Evolutionary conservation across 495 filamentous ascomycete genomes (phyloP), one percentile per base, ranked within the genome.

Genomic region (Pyronema omphalodes): DNA sequence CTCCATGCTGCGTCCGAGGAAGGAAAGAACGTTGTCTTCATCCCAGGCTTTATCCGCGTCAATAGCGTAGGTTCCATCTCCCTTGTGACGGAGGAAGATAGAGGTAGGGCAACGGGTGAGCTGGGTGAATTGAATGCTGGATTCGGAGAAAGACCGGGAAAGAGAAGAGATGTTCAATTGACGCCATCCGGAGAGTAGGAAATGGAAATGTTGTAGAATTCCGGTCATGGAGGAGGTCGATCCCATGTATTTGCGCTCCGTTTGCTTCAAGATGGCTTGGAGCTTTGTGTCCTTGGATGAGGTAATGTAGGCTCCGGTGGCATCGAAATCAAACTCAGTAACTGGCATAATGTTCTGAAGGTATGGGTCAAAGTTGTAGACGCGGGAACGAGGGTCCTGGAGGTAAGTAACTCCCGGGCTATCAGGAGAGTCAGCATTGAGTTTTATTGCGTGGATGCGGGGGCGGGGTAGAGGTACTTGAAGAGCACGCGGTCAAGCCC

Each of bases 191-290:
- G 89, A 95, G 2, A 99, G 74, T 19, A 96, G 79, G 62, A 76
- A 95, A 66, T 99, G 91, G 67, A 96, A 95, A 56, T 96, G 91
- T 3, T 79, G 73, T 39, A 99, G 74, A 44, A 80, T 78, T 3
- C 81, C 74, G 3, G 88, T 94, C 88, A 94, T 95, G 67, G 87
- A 94, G 1, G 91, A 96, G 5, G 91, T 94, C 18, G 91, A 96
- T 7, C 93, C 93, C 2, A 86, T 75, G 62, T 94, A 99, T 61
- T 85, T 93, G 61, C 83, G 88, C n/a, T 71, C 63, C 37, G 81
- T 64, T 19, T 77, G 64, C 47, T 70, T 69, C 1, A 88, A 84
- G n/a, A 86, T 73, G 5, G 68, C 52, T 7, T 76, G 72, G 19
- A 96, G 76, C 1, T 69, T 76, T 4, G 69, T 67, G 64, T 99